Evolutionary conservation across 371 early-diverging fungal genomes (phyloP), one percentile per base, ranked within the genome.

Genomic region (Mortierella sp.): DNA sequence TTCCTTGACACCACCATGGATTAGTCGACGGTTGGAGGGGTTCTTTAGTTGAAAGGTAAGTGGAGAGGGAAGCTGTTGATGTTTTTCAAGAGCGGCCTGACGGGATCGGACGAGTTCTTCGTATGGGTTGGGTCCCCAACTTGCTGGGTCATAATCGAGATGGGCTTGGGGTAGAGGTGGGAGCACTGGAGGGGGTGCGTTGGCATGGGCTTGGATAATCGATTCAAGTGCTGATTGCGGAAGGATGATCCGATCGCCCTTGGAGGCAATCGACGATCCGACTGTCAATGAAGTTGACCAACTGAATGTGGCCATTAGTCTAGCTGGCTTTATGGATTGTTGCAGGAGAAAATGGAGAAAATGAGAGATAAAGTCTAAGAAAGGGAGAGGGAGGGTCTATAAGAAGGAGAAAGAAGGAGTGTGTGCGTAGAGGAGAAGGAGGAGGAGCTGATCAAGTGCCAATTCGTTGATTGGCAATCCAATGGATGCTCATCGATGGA

Each of bases 1-100:
- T 71, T 94, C 95, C 44, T 90, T 87, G 57, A 95, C 96, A n/a
- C 93, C 91, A 47, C 90, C 89, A 64, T 90, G 86, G 48, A 87
- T 84, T 57, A 77, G 69, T 47, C 59, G 72, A 18, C 72, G 75
- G 30, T 81, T 82, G 21, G 76, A 75, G n/a, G 84, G 86, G 72
- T 87, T 87, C 55, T 84, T 82, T 64, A 90, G 75, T 48, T 89
- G 87, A 72, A 94, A 92, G 12, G 90, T 92, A 44, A 92, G 70
- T 2, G 94, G 94, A 18, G 90, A 91, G 5, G 92, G 89, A 7
- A 89, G 81, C 23, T 80, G 80, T 16, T 73, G 81, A 0, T 53
- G 68, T 68, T 57, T 57, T 15, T 14, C 16, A 2, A 23, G 25
- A 25, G 3, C 37, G 21, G 18, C 50, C 18, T 19, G 37, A 46